These are phyloP conservation scores for Maudiozyma barnettii DNA, from an alignment of 805 yeast species.

Conservation along the genomic window DNA sequence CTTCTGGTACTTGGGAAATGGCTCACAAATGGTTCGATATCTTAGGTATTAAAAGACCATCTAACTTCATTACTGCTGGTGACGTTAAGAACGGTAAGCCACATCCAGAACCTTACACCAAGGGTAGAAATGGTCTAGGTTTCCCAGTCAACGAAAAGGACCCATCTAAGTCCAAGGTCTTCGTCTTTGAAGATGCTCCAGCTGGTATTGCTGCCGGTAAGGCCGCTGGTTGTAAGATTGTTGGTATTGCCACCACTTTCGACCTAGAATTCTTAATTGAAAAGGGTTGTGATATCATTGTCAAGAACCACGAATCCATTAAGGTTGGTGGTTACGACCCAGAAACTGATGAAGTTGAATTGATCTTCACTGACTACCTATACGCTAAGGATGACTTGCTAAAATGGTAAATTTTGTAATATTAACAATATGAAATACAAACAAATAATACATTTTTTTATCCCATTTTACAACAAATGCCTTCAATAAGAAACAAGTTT, in stretches of 20 bases:
- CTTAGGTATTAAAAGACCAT: constrained; percentile 53
- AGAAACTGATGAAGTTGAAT: constrained; percentile 32
- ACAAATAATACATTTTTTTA: neutral
- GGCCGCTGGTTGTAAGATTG: constrained; percentile 71
- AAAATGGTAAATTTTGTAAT: constrained; percentile 22
- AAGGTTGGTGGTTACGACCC: constrained; percentile 46
- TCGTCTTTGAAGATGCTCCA: constrained; percentile 84
- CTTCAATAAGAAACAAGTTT: neutral
- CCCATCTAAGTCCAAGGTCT: constrained; percentile 35
- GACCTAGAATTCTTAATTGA: constrained; percentile 56
- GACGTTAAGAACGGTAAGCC: constrained; percentile 77
- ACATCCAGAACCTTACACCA: constrained; percentile 71
- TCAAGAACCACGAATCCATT: constrained; percentile 59
- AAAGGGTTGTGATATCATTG: constrained; percentile 76
- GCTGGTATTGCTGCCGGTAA: constrained; percentile 81
- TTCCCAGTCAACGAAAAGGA: constrained; percentile 30
- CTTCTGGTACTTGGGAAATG: constrained; percentile 70
- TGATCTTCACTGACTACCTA: constrained; percentile 31
- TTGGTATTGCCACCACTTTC: constrained; percentile 78
- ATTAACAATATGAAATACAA: neutral
- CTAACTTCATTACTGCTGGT: constrained; percentile 73
- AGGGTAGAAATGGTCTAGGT: constrained; percentile 39
- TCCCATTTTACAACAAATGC: too few relatives aligned
- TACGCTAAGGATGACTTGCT: constrained; percentile 31
- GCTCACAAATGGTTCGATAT: constrained; percentile 73